These are phyloP conservation scores for Groenewaldozyma tartarivorans DNA, from an alignment of 805 yeast species.

Conservation along the genomic window DNA sequence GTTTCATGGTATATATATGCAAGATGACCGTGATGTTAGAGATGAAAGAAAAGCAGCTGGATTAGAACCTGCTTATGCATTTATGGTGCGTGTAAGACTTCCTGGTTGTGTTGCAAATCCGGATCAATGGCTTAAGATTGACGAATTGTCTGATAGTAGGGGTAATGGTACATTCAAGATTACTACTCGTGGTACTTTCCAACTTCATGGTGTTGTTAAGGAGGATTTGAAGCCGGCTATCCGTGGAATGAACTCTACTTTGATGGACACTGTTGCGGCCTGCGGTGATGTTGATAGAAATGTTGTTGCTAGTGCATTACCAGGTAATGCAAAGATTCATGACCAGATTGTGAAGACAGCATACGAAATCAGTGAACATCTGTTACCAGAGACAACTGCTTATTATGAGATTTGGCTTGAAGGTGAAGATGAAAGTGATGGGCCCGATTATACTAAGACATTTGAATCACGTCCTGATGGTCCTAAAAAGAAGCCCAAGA, in stretches of 20 bases:
- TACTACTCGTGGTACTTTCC: constrained; percentile 96
- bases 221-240: constrained; percentile 82
- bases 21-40: constrained; percentile 93
- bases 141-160: constrained; percentile 63
- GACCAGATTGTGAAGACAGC: constrained; percentile 59
- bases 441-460: constrained; percentile 50
- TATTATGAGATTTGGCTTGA: constrained; percentile 96
- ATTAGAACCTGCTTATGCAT: constrained; percentile 89
- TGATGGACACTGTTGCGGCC: constrained; percentile 93
- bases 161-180: constrained; percentile 92
- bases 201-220: constrained; percentile 89
- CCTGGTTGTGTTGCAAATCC: constrained; percentile 92
- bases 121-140: constrained; percentile 78
- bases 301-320: constrained; percentile 87
- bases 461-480: constrained; percentile 64
- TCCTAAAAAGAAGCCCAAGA: constrained; percentile 71
- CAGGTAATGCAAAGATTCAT: constrained; percentile 75
- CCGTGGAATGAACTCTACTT: constrained; percentile 81
- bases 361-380: constrained; percentile 60
- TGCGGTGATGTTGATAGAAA: constrained; percentile 98
- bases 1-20: constrained; percentile 98
- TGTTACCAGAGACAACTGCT: constrained; percentile 87
- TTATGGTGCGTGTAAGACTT: constrained; percentile 91
- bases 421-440: constrained; percentile 69
- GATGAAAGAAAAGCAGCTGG: constrained; percentile 90